Evolutionary conservation across 75 land plant species (phyloP).

Genomic region (Cryptomeria japonica): DNA sequence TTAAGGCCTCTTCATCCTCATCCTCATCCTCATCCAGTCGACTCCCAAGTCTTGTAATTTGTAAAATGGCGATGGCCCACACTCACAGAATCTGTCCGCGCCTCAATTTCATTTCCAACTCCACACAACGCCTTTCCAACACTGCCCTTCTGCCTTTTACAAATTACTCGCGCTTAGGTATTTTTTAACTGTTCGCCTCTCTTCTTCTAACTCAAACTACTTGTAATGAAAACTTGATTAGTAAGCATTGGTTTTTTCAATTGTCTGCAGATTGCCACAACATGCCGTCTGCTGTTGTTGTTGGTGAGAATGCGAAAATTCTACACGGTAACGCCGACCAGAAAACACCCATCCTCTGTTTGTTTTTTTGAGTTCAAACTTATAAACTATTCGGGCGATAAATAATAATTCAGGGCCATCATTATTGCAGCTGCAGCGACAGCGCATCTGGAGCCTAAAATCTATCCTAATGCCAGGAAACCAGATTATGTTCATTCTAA

Average conservation of each 20-base stretch:
- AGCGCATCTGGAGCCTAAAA: background rate
- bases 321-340: background rate
- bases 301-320: background rate
- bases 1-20: no score
- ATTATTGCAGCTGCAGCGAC: background rate
- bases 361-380: background rate
- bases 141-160: background rate
- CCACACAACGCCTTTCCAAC: background rate
- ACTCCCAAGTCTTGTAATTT: no score
- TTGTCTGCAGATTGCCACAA: background rate
- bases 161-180: background rate
- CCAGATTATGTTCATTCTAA: background rate
- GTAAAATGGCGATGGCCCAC: background rate
- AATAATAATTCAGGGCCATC: background rate
- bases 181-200: background rate
- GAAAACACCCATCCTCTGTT: background rate
- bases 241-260: background rate
- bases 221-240: no score
- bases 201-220: no score
- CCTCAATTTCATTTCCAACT: background rate
- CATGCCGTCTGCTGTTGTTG: background rate
- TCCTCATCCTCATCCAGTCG: no score
- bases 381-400: background rate
- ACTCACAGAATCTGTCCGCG: background rate
- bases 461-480: background rate